Base-by-base conservation (phyloP, 768 basidiomycete species). In the Dictyophora rubrovolvata region DNA sequence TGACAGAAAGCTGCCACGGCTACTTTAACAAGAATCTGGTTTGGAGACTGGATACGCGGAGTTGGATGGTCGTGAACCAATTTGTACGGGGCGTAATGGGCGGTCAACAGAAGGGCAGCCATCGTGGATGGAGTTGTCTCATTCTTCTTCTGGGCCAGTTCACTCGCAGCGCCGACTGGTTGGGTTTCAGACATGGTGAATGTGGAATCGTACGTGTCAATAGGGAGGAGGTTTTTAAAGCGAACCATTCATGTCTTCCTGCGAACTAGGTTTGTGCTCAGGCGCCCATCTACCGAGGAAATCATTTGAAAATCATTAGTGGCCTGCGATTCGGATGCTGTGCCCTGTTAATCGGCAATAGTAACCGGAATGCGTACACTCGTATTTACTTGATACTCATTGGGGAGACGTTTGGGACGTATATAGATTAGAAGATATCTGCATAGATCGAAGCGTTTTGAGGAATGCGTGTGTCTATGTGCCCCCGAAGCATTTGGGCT, bases 1-100 rank as follows among this genome's bases (percentile, higher is more conserved):
- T 56, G 55, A 46, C 55, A 56, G 22, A 46, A 56, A 42, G 33
- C 55, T 18, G 55, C 55, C 20, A 56, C 55, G 9, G 42, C 42
- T 10, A 56, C 22, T 48, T 56, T 56, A 18, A 56, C 22, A 36
- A 56, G 42, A 20, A 56, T 21, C 22, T 56, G 36, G 33, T 56
- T 56, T 12, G 42, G 42, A n/a, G 21, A 3, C 21, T 56, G 16
- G 22, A 47, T 21, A 12, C 34, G 34, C n/a, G 55, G 55, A 4
- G 47, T 22, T 21, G 55, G 55, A 35, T 46, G 37, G 22, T 56
- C 55, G 11, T 21, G 20, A 18, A 46, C n/a, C 17, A 46, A 23
- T 21, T 46, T 21, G 33, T 56, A 56, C 17, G 55, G 55, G 5
- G 9, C 34, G 16, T 56, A 42, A 36, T 16, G 47, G 17, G 37